Evolutionary conservation across 2,329 filamentous ascomycete genomes (phyloP), one percentile per base, ranked within the genome.

Genomic region (Xylaria sp.): DNA sequence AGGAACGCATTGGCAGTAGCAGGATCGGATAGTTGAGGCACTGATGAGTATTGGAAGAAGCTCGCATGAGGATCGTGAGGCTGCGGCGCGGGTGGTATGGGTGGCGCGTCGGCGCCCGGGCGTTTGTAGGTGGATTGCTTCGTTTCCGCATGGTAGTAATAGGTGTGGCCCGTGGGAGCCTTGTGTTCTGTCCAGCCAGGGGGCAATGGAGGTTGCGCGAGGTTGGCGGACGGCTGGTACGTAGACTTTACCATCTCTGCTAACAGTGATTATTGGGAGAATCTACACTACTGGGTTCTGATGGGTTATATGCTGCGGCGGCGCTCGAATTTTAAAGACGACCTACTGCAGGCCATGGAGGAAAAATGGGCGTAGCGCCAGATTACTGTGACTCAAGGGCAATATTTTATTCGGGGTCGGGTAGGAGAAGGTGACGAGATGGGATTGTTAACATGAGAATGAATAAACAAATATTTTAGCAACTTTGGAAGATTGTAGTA

Each of bases 121-220:
- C 93, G 89, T 46, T 87, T 91, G 79, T 97, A 97, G 51, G 94
- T 97, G 0, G 94, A 97, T 76, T 93, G 88, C 75, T 96, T 93
- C 1, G 93, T 95, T 64, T 87, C 84, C 54, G 89, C 84, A 81
- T 97, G 91, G 83, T 97, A 96, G 81, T 94, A 97, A 82, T 97
- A 97, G 33, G 86, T 86, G 80, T 97, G 94, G 4, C 93, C 93
- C 59, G 91, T 91, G 6, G 94, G 94, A 61, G 94, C 93, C 81
- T 90, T 94, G 82, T 97, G 94, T 80, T 97, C 93, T n/a, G 92
- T 93, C 94, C 94, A 97, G 71, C 93, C 94, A 51, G 90, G 85
- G 33, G 90, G 91, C 0, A 97, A 84, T 42, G 92, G 88, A 54
- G 88, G 88, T 54, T 88, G 84, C 44, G 82, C 78, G 20, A 81